These are phyloP conservation scores for Sporobolomyces roseus DNA, from an alignment of 768 basidiomycete genomes.

Conservation along the genomic window DNA sequence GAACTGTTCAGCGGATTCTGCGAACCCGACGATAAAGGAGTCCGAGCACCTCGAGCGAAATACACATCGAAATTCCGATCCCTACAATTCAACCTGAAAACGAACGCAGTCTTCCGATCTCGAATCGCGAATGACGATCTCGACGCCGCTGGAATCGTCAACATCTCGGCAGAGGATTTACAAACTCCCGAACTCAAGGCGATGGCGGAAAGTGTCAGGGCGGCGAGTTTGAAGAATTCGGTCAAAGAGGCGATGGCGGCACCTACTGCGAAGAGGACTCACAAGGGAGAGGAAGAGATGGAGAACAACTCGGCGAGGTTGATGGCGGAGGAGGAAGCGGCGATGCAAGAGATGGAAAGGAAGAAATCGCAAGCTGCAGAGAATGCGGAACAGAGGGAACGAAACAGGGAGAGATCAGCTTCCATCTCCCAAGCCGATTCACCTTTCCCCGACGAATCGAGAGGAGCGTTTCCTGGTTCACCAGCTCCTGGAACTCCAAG, in stretches of 20 bases:
- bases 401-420: neutral
- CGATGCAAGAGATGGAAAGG: conserved; percentile 8
- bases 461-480: conserved; percentile 3
- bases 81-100: conserved; percentile 80
- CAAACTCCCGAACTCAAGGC: conserved; percentile 81
- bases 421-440: conserved; percentile 3
- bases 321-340: conserved; percentile 21
- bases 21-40: conserved; percentile 67
- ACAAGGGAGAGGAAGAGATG: conserved; percentile 87
- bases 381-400: neutral
- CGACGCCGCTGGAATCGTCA: conserved; percentile 66
- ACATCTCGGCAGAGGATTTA: conserved; percentile 82
- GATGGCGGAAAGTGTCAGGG: conserved; percentile 73
- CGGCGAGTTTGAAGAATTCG: conserved; percentile 77
- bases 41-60: conserved; percentile 45
- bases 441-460: conserved; percentile 12
- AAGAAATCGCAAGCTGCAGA: too few relatives aligned
- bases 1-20: conserved; percentile 70
- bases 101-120: conserved; percentile 72
- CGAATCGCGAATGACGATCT: conserved; percentile 68
- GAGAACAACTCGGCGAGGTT: conserved; percentile 55
- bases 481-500: neutral
- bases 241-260: conserved; percentile 59
- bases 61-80: conserved; percentile 75
- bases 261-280: conserved; percentile 74